These are phyloP conservation scores for Corynascus novoguineensis DNA, from an alignment of 495 filamentous ascomycete species.

Conservation along the genomic window DNA sequence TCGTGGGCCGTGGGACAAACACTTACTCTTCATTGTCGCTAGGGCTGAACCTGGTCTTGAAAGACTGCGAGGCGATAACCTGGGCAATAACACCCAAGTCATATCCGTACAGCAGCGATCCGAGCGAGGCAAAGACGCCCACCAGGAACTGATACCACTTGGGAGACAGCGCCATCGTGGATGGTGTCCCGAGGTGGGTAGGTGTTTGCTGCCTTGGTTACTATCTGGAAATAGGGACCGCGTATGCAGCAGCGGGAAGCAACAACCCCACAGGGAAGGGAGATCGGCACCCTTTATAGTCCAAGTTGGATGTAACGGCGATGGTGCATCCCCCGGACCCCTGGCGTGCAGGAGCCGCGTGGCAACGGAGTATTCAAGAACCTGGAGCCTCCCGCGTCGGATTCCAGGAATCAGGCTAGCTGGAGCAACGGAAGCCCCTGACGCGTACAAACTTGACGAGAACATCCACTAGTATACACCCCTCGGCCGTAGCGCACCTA, in stretches of 20 bases:
- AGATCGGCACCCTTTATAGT: slow-evolving; percentile 2
- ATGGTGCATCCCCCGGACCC: neutral
- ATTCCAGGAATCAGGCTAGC: neutral
- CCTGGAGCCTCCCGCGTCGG: neutral
- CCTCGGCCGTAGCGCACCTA: slow-evolving; percentile 8
- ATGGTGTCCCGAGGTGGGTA: too few relatives aligned
- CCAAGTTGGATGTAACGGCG: neutral
- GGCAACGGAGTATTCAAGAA: neutral
- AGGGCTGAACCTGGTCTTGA: slow-evolving; percentile 2
- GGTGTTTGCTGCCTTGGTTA: too few relatives aligned
- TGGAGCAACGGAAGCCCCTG: neutral
- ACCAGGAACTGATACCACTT: slow-evolving; percentile 12
- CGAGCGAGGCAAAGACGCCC: slow-evolving; percentile 9
- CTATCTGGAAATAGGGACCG: neutral
- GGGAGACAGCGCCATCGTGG: neutral
- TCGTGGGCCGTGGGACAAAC: neutral
- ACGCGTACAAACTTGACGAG: neutral
- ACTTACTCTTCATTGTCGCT: slow-evolving; percentile 2
- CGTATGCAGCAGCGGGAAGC: neutral
- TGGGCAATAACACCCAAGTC: slow-evolving; percentile 13
- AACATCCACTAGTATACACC: too few relatives aligned
- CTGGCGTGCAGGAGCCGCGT: neutral
- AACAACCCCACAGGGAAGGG: neutral
- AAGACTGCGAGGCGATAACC: slow-evolving; percentile 9
- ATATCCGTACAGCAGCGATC: slow-evolving; percentile 8